Conservation (phyloP, 176 grass and related monocot species). For the Carex myosuroides region DNA sequence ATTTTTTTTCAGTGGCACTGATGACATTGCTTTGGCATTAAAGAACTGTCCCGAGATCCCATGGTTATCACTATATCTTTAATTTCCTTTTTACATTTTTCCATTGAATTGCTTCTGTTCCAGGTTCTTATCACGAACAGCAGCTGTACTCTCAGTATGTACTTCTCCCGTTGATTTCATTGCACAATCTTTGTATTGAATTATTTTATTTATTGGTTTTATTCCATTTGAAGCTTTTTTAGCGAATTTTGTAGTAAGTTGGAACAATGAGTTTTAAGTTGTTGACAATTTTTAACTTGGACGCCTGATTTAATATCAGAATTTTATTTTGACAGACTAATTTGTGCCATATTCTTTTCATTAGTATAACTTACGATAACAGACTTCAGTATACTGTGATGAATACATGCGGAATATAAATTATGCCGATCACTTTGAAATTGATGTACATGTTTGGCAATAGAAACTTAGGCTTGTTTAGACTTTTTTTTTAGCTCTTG, state of each 20-base stretch:
- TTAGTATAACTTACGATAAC: neutral
- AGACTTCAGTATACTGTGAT: neutral
- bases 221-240: neutral
- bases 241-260: neutral
- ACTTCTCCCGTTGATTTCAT: neutral
- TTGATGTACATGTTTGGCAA: neutral
- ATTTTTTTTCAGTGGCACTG: constrained; percentile 42
- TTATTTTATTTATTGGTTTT: constrained; percentile 14
- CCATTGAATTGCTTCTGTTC: neutral
- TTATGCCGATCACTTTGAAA: neutral
- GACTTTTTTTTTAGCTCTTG: too few relatives aligned
- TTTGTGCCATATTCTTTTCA: neutral
- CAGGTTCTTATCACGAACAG: neutral
- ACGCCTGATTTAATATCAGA: neutral
- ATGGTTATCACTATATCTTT: constrained; percentile 91
- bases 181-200: constrained; percentile 5
- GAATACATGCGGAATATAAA: neutral
- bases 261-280: neutral
- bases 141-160: neutral
- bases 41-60: constrained; percentile 73
- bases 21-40: constrained; percentile 90
- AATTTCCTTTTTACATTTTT: constrained; percentile 11
- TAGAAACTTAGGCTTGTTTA: too few relatives aligned
- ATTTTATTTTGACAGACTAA: neutral
- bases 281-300: neutral